phyloP scores from a whole-genome alignment of 495 filamentous ascomycete genomes.

The Lepidopterella palustris region DNA sequence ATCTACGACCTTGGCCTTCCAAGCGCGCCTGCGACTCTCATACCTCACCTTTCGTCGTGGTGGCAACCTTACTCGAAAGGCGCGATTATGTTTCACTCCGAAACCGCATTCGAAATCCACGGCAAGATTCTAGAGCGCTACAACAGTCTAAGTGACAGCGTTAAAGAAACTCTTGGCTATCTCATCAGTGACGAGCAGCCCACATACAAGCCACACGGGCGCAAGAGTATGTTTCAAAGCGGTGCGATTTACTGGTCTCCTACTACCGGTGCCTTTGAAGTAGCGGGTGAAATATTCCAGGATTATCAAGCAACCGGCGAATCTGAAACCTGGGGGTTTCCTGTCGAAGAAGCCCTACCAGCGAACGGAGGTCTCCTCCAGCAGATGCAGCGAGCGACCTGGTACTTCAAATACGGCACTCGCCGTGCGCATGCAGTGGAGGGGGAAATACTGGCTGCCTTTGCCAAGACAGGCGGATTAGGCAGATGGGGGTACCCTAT shows the following conservation, averaged over 20 bases:
- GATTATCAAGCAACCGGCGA: background rate
- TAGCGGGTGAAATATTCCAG: conserved; percentile 1
- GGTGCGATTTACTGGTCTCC: conserved; percentile 9
- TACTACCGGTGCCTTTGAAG: background rate
- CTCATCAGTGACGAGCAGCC: conserved; percentile 1
- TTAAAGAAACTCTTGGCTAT: conserved; percentile 1
- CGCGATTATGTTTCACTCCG: background rate
- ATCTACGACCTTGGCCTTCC: conserved; percentile 5
- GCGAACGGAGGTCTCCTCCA: background rate
- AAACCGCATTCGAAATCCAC: conserved; percentile 8
- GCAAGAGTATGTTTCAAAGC: background rate
- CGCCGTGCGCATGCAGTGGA: background rate
- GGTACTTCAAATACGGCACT: conserved; percentile 5
- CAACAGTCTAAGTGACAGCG: background rate
- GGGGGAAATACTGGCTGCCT: conserved; percentile 2
- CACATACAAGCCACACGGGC: background rate
- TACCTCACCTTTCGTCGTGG: background rate
- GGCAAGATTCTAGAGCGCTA: conserved; percentile 1
- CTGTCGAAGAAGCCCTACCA: background rate
- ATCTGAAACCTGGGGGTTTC: conserved; percentile 5
- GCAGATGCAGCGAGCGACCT: background rate
- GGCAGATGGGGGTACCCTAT: conserved; percentile 3
- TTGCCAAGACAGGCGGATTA: background rate
- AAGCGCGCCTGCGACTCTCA: background rate
- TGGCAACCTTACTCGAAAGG: background rate